Conservation (phyloP, 352 stramenopile species). For the Pythium insidiosum region DNA sequence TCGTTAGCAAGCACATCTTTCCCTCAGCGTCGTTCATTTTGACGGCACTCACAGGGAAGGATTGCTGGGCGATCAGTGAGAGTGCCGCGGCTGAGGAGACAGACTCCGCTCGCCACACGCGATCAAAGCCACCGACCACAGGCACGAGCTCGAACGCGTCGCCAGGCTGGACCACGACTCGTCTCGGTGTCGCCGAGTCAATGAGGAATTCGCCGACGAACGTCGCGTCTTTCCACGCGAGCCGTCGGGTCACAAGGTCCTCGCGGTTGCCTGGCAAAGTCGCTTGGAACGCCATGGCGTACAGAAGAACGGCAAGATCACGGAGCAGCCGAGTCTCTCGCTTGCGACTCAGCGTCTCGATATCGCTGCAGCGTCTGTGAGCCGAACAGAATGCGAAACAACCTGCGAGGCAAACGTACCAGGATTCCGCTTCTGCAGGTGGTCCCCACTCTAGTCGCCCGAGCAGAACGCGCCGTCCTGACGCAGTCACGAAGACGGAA, state of each 20-base stretch:
- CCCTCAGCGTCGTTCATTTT: too few species aligned
- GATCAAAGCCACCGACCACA: not conserved
- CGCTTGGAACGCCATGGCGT: conserved; percentile 5
- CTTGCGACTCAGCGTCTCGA: not conserved
- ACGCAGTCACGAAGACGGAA: conserved; percentile 12
- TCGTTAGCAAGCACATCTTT: too few species aligned
- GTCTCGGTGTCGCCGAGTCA: not conserved
- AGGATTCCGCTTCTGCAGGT: not conserved
- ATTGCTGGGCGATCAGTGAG: not conserved
- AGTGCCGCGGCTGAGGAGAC: not conserved
- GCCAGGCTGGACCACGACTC: too few species aligned
- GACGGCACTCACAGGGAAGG: too few species aligned
- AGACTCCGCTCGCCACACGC: not conserved
- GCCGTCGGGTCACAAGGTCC: conserved; percentile 1
- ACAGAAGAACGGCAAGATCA: conserved; percentile 10
- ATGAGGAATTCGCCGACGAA: not conserved
- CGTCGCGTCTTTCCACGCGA: not conserved
- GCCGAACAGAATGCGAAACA: not conserved
- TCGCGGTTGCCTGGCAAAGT: conserved; percentile 7
- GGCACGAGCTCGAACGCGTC: not conserved
- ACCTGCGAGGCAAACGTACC: conserved; percentile 4
- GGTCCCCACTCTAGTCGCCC: conserved; percentile 10
- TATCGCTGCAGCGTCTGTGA: not conserved
- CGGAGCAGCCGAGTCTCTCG: conserved; percentile 6
- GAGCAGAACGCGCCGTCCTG: conserved; percentile 11